phyloP scores from a whole-genome alignment of 345 rosid species.

The Arabis hirsuta region DNA sequence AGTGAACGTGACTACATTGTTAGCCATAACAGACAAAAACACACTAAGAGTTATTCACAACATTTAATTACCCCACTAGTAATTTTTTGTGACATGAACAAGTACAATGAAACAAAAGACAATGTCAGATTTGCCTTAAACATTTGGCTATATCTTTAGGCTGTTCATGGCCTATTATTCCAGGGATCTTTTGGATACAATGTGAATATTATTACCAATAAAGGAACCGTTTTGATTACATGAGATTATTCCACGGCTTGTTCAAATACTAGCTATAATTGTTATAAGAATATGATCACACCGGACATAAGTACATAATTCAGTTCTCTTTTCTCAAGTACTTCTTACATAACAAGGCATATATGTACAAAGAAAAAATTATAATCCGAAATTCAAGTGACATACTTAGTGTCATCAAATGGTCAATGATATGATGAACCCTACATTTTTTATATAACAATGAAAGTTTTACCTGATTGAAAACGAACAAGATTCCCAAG shows the following conservation, averaged over 20 bases:
- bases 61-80: neutral
- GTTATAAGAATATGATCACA: neutral
- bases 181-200: neutral
- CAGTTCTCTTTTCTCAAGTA: neutral
- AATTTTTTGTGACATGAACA: slow-evolving; percentile 8
- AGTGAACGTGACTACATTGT: neutral
- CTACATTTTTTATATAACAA: neutral
- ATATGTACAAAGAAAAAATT: neutral
- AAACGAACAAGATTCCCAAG: slow-evolving; percentile 62
- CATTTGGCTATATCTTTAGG: neutral
- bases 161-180: neutral
- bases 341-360: neutral
- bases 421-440: neutral
- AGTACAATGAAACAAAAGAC: neutral
- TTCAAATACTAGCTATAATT: neutral
- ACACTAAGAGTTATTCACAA: neutral
- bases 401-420: neutral
- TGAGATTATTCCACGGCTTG: neutral
- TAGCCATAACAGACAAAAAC: neutral
- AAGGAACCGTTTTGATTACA: too few relatives aligned
- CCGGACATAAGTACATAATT: neutral
- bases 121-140: neutral
- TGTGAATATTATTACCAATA: too few relatives aligned
- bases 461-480: slow-evolving; percentile 57
- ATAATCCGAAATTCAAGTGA: neutral